phyloP scores from a whole-genome alignment of 2,329 filamentous ascomycete species.

The Gaeumannomyces tritici region DNA sequence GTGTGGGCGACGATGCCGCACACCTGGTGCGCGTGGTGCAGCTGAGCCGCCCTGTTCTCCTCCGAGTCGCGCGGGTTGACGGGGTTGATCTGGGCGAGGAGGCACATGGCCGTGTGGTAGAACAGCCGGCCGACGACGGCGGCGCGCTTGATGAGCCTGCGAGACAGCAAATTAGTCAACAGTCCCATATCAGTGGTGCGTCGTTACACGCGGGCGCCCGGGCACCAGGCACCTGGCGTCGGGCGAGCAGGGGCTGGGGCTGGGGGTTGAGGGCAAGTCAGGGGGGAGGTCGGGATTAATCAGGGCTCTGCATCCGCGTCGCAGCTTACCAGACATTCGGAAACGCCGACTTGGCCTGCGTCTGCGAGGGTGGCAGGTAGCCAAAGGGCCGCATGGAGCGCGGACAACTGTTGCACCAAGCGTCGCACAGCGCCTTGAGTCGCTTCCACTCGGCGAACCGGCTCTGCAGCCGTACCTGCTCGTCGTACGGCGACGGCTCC shows the following conservation, averaged over 20 bases:
- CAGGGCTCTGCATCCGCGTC: slow-evolving; percentile 6
- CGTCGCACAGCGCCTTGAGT: slow-evolving; percentile 72
- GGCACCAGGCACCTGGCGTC: neutral
- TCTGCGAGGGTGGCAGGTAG: slow-evolving; percentile 60
- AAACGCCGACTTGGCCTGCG: slow-evolving; percentile 62
- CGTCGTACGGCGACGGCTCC: slow-evolving; percentile 48
- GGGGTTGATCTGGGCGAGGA: slow-evolving; percentile 74
- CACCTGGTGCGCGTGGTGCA: slow-evolving; percentile 71
- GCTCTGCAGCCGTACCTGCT: slow-evolving; percentile 53
- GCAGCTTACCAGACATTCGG: slow-evolving; percentile 69
- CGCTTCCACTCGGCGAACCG: slow-evolving; percentile 68
- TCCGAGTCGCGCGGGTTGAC: slow-evolving; percentile 47
- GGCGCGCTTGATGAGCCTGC: slow-evolving; percentile 70
- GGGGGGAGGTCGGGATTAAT: neutral
- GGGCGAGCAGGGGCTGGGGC: no score
- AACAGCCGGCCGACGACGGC: slow-evolving; percentile 77
- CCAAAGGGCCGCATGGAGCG: slow-evolving; percentile 81
- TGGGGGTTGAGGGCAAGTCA: neutral
- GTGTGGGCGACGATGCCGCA: slow-evolving; percentile 85
- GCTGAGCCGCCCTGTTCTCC: slow-evolving; percentile 61
- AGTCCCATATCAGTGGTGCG: neutral
- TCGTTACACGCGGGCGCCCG: neutral
- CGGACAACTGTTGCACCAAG: slow-evolving; percentile 71
- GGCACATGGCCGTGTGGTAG: slow-evolving; percentile 77
- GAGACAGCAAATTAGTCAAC: slow-evolving; percentile 1